Conservation (phyloP, 768 basidiomycete genomes). For the Phaeolepiota aurea region DNA sequence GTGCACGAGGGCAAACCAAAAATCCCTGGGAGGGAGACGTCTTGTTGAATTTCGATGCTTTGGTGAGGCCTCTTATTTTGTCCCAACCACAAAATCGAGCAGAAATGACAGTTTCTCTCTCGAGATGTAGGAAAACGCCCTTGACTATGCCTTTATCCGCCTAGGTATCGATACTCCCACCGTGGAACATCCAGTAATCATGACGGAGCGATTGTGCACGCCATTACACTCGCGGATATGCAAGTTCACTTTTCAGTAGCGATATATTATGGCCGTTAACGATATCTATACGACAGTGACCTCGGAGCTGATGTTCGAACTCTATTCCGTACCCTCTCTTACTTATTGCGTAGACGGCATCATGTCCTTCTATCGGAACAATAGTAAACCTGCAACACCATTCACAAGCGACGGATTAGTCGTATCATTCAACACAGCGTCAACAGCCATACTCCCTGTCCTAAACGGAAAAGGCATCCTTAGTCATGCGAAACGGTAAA, state of each 20-base stretch:
- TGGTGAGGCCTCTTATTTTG: slow-evolving; percentile 53
- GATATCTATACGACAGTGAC: slow-evolving; percentile 52
- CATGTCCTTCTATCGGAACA: slow-evolving; percentile 89
- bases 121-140: slow-evolving; percentile 76
- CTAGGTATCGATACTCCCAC: slow-evolving; percentile 73
- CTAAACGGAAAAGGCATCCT: slow-evolving; percentile 76
- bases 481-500: slow-evolving; percentile 78
- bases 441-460: slow-evolving; percentile 87
- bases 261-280: slow-evolving; percentile 2
- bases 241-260: no score
- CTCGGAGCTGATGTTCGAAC: slow-evolving; percentile 94
- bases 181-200: slow-evolving; percentile 83
- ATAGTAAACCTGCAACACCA: slow-evolving; percentile 20
- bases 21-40: slow-evolving; percentile 95
- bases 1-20: slow-evolving; percentile 67
- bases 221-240: slow-evolving; percentile 83
- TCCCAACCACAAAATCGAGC: slow-evolving; percentile 6
- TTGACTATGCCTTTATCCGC: slow-evolving; percentile 87
- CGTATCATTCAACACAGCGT: slow-evolving; percentile 86
- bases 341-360: slow-evolving; percentile 85
- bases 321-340: slow-evolving; percentile 79
- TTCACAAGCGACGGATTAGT: slow-evolving; percentile 71
- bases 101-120: slow-evolving; percentile 11
- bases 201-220: slow-evolving; percentile 88
- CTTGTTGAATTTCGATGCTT: slow-evolving; percentile 81